Conservation (phyloP, 148 eudicot species). For the Nyssa sinensis region DNA sequence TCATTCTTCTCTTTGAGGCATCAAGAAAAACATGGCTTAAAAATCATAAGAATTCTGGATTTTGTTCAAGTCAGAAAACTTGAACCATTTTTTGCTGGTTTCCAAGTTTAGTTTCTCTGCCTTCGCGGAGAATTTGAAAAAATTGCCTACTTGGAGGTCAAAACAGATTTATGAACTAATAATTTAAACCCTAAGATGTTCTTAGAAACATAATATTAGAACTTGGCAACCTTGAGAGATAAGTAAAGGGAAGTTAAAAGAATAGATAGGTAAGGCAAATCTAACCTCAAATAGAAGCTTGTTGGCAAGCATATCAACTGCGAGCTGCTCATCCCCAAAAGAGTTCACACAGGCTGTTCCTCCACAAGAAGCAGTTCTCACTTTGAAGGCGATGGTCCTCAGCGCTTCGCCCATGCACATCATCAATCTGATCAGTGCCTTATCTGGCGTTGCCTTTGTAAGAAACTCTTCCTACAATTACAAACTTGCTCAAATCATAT, state of each 20-base stretch:
- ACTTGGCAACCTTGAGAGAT: not conserved
- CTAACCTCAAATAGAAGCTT: constrained; percentile 90
- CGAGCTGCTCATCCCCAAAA: constrained; percentile 98
- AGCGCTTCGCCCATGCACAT: constrained; percentile 96
- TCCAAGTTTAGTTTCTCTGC: not conserved
- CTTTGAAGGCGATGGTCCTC: constrained; percentile 90
- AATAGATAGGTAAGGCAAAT: not conserved
- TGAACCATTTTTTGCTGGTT: not conserved
- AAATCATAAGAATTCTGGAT: too few species aligned
- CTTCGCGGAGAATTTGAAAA: not conserved
- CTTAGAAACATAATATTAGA: not conserved
- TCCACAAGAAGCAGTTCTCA: constrained; percentile 97
- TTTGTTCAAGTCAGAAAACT: too few species aligned
- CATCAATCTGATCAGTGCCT: constrained; percentile 79
- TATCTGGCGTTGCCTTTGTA: constrained; percentile 78
- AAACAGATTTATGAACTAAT: too few species aligned
- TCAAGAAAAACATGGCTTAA: too few species aligned
- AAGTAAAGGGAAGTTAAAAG: not conserved
- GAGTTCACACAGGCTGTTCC: constrained; percentile 95
- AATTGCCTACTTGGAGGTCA: not conserved
- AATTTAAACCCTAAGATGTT: not conserved
- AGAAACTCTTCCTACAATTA: constrained; percentile 80
- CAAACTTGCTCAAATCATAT: not conserved
- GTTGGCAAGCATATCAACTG: constrained; percentile 95
- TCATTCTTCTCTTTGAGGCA: not conserved